A percentile compares a stretch with the other conserved stretches of the same genome.
Conservation (phyloP, 2,329 filamentous ascomycete species). For the Cryphonectria japonica region DNA sequence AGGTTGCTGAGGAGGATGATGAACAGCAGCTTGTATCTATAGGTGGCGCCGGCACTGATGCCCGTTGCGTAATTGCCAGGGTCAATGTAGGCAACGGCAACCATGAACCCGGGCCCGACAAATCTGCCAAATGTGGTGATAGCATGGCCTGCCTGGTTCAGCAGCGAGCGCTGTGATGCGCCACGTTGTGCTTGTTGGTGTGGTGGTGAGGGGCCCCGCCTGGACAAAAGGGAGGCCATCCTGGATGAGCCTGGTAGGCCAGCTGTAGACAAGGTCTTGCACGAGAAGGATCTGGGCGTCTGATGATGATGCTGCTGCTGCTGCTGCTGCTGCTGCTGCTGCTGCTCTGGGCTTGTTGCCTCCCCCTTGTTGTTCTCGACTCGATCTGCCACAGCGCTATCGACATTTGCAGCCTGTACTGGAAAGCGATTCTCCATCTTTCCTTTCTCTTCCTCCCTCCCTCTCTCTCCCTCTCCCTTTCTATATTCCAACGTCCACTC, state of each 20-base stretch:
- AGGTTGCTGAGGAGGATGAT: conserved; percentile 70
- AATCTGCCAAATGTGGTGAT: conserved; percentile 58
- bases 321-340: neutral
- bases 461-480: neutral
- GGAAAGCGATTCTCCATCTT: neutral
- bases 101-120: conserved; percentile 70
- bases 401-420: neutral
- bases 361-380: neutral
- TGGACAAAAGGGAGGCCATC: neutral
- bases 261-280: neutral
- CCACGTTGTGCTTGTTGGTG: neutral
- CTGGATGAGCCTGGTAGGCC: neutral
- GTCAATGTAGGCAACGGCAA: conserved; percentile 63
- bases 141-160: conserved; percentile 33
- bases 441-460: too few relatives aligned
- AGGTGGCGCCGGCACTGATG: conserved; percentile 68
- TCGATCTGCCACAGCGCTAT: neutral
- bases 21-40: conserved; percentile 68
- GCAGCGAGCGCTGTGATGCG: conserved; percentile 19
- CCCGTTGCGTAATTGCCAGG: conserved; percentile 73
- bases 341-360: neutral
- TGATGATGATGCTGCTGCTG: neutral
- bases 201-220: neutral
- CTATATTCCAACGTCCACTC: neutral
- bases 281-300: neutral